Percentiles rank a stretch among this genome's conserved stretches.
Evolutionary conservation across 2,329 filamentous ascomycete species (phyloP).

Genomic region (Ophiobolus disseminans): DNA sequence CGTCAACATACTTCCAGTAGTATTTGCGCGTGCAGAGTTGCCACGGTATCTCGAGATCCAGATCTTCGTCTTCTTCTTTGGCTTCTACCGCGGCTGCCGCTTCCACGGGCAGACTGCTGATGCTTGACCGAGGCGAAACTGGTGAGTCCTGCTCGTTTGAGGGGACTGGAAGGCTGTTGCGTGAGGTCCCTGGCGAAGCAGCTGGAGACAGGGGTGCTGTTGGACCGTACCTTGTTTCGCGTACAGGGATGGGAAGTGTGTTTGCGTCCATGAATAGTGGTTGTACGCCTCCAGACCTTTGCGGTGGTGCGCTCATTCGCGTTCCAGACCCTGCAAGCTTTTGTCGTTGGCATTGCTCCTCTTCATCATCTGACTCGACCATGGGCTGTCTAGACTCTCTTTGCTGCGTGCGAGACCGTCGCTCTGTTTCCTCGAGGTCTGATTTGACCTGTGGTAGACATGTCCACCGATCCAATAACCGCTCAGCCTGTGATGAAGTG

Average conservation of each 20-base stretch:
- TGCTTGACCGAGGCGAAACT: constrained; percentile 33
- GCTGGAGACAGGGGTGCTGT: constrained; percentile 35
- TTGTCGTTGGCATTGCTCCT: constrained; percentile 25
- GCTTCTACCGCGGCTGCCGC: constrained; percentile 42
- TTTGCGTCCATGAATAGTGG: constrained; percentile 38
- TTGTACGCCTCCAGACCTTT: constrained; percentile 30
- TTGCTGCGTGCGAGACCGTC: constrained; percentile 27
- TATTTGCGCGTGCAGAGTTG: constrained; percentile 38
- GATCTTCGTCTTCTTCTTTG: constrained; percentile 39
- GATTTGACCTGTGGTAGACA: constrained; percentile 40
- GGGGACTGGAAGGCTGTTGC: constrained; percentile 19
- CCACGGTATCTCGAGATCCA: constrained; percentile 48
- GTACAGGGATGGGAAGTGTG: constrained; percentile 28
- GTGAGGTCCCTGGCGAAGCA: constrained; percentile 34
- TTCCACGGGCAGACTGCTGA: constrained; percentile 36
- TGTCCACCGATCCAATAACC: constrained; percentile 43
- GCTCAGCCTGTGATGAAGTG: constrained; percentile 32
- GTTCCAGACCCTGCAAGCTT: constrained; percentile 16
- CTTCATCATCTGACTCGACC: constrained; percentile 46
- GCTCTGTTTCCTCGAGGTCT: constrained; percentile 33
- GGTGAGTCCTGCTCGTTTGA: constrained; percentile 17
- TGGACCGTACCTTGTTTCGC: constrained; percentile 24
- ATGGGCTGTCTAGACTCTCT: constrained; percentile 40
- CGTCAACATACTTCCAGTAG: constrained; percentile 47
- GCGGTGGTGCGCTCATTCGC: constrained; percentile 16